phyloP scores from a whole-genome alignment of 805 yeast species.

The Metschnikowia lachancei region DNA sequence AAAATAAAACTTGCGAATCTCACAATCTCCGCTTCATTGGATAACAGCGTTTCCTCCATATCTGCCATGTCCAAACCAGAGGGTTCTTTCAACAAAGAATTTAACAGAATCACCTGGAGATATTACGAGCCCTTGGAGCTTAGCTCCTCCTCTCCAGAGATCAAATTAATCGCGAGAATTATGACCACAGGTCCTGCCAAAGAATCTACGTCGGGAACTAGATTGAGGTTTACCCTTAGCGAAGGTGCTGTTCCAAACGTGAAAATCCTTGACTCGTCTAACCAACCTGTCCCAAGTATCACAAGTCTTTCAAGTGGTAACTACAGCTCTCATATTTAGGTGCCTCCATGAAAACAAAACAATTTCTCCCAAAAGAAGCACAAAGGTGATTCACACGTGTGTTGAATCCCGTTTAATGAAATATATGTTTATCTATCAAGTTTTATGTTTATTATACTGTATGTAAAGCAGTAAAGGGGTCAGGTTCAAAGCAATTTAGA shows the following conservation, averaged over 20 bases:
- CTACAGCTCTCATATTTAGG: constrained; percentile 36
- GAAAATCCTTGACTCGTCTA: constrained; percentile 30
- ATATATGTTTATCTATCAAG: background rate
- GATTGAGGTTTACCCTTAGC: constrained; percentile 58
- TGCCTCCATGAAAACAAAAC: background rate
- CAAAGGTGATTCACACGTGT: background rate
- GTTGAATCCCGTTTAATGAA: background rate
- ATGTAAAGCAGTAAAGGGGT: background rate
- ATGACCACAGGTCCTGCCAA: constrained; percentile 66
- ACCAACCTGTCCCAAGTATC: constrained; percentile 43
- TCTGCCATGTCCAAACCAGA: constrained; percentile 88
- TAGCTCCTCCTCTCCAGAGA: constrained; percentile 38
- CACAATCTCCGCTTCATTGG: constrained; percentile 57
- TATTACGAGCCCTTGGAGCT: constrained; percentile 44
- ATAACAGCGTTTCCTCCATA: constrained; percentile 56
- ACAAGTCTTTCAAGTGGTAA: constrained; percentile 50
- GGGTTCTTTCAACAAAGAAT: constrained; percentile 86
- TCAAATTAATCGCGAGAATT: constrained; percentile 81
- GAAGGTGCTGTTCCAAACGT: constrained; percentile 42
- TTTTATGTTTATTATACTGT: background rate
- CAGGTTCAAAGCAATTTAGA: constrained; percentile 48
- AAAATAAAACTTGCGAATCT: constrained; percentile 55
- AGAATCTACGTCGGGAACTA: constrained; percentile 76
- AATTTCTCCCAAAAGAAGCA: background rate
- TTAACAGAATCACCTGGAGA: constrained; percentile 85